Conservation (phyloP, 495 filamentous ascomycete genomes). For the Lindgomyces ingoldianus region DNA sequence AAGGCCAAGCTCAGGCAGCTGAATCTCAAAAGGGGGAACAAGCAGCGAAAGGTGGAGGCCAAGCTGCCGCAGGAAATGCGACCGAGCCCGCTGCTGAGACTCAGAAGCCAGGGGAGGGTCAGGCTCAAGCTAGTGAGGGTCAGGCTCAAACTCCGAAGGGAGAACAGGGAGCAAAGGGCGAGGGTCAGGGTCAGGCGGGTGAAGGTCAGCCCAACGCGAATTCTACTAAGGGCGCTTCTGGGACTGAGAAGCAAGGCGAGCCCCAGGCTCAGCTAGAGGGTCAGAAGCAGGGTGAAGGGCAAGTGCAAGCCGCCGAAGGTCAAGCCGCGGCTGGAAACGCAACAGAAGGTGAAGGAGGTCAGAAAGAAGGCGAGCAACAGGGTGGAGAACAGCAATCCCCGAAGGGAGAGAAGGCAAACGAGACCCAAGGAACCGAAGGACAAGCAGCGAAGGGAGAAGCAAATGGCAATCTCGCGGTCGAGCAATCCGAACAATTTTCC, state of each 20-base stretch:
- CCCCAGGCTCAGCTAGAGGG: conserved; percentile 1
- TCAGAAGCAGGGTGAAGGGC: not conserved
- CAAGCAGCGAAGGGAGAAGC: not conserved
- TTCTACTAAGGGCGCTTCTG: not conserved
- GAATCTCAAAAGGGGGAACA: not conserved
- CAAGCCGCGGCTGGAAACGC: not conserved
- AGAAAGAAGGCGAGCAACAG: not conserved
- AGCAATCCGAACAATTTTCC: conserved; percentile 24
- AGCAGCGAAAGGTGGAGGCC: not conserved
- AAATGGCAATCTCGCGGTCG: conserved; percentile 6
- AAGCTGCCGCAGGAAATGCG: not conserved
- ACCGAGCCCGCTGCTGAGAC: not conserved
- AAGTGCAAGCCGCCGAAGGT: too few relatives aligned
- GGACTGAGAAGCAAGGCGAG: not conserved
- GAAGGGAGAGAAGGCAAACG: not conserved
- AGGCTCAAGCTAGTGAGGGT: not conserved
- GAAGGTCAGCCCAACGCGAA: too few relatives aligned
- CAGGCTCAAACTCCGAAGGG: too few relatives aligned
- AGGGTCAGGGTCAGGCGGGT: not conserved
- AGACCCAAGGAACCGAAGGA: not conserved
- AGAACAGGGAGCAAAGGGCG: not conserved
- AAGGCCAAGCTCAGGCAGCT: not conserved
- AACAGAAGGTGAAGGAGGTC: not conserved
- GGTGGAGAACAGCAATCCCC: too few relatives aligned
- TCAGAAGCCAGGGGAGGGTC: not conserved